These are phyloP conservation scores for Arthroderma sp. DNA, from an alignment of 2,329 filamentous ascomycete genomes.

Conservation along the genomic window DNA sequence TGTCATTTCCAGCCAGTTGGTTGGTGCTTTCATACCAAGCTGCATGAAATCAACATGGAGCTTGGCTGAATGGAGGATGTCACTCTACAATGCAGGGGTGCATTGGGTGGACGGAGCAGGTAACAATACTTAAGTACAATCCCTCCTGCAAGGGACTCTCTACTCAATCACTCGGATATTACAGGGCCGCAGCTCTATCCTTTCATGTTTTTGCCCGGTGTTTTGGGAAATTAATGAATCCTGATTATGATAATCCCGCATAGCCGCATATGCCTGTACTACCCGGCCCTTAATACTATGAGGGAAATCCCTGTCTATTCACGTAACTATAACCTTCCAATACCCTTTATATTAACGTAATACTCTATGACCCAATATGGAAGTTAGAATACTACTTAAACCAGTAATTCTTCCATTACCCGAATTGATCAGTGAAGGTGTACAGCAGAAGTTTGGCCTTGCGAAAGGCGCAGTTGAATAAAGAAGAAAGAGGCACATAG, in stretches of 20 bases:
- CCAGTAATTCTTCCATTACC: slow-evolving; percentile 1
- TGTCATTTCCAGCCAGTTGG: background rate
- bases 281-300: background rate
- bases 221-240: background rate
- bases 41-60: background rate
- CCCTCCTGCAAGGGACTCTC: background rate
- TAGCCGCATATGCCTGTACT: background rate
- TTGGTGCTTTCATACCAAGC: background rate
- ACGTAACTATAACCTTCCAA: no score
- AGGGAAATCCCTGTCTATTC: background rate
- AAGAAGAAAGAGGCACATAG: no score
- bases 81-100: background rate
- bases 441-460: background rate
- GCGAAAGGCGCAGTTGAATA: background rate
- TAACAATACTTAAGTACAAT: background rate
- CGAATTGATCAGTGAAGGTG: background rate
- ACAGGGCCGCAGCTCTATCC: background rate
- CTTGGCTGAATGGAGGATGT: background rate
- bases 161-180: background rate
- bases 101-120: background rate
- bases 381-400: background rate
- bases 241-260: background rate
- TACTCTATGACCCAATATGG: no score
- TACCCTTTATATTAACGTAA: no score
- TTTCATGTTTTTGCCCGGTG: background rate